These are phyloP conservation scores for Trichophyton mentagrophytes DNA, from an alignment of 2,329 filamentous ascomycete genomes.

Conservation along the genomic window DNA sequence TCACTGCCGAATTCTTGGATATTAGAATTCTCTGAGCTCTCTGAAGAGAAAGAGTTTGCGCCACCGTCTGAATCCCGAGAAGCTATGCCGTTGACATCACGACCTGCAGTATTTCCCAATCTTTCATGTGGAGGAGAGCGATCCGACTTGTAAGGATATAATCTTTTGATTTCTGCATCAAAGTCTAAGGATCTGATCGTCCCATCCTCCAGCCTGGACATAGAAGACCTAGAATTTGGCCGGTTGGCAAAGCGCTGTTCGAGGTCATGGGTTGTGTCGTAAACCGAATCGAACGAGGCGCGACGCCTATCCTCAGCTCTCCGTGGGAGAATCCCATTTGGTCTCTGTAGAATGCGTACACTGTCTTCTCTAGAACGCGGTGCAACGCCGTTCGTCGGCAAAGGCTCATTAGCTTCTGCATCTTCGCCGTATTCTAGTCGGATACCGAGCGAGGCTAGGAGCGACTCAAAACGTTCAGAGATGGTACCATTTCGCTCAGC, in stretches of 20 bases:
- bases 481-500: conserved; percentile 44
- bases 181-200: conserved; percentile 1
- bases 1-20: neutral
- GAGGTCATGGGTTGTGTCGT: conserved; percentile 41
- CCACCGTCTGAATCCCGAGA: neutral
- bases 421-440: conserved; percentile 49
- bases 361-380: neutral
- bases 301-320: conserved; percentile 22
- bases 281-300: conserved; percentile 43
- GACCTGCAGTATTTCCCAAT: neutral
- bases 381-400: neutral
- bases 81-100: neutral
- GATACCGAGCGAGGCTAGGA: conserved; percentile 58
- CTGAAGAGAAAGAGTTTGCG: neutral
- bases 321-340: conserved; percentile 6
- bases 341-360: neutral
- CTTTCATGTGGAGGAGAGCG: neutral
- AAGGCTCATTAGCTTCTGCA: conserved; percentile 17
- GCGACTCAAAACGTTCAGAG: conserved; percentile 55
- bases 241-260: conserved; percentile 31
- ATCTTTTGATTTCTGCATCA: neutral
- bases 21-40: neutral
- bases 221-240: conserved; percentile 32
- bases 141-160: neutral
- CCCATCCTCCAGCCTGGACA: conserved; percentile 30